These are phyloP conservation scores for Diaporthe longicolla DNA, from an alignment of 2,329 filamentous ascomycete species.

Conservation along the genomic window DNA sequence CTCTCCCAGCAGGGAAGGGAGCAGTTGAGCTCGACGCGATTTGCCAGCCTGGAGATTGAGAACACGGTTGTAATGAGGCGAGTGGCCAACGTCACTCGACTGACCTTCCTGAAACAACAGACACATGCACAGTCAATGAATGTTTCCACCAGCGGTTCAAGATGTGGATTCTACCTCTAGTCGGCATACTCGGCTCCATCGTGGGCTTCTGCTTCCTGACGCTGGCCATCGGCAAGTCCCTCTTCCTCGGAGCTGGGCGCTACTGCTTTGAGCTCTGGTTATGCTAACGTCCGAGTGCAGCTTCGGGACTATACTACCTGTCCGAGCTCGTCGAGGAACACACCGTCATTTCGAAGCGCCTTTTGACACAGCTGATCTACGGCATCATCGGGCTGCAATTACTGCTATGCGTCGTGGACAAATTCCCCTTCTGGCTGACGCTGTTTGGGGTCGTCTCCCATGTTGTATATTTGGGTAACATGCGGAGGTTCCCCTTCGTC, in stretches of 20 bases:
- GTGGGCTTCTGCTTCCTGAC: constrained; percentile 95
- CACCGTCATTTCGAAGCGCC: constrained; percentile 89
- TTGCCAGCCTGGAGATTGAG: constrained; percentile 32
- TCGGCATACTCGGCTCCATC: constrained; percentile 90
- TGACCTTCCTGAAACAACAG: constrained; percentile 25
- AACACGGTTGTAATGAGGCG: constrained; percentile 36
- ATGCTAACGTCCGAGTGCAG: constrained; percentile 58
- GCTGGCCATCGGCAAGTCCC: constrained; percentile 82
- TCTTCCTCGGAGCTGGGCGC: background rate
- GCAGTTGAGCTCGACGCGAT: constrained; percentile 39
- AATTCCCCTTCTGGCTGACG: constrained; percentile 84
- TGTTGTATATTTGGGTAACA: constrained; percentile 88
- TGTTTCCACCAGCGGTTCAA: constrained; percentile 47
- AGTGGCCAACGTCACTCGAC: constrained; percentile 26
- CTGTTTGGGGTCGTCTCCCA: constrained; percentile 85
- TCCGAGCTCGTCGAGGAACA: constrained; percentile 99
- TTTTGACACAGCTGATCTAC: constrained; percentile 91
- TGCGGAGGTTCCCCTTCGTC: constrained; percentile 81
- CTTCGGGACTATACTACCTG: constrained; percentile 98
- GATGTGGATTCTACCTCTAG: constrained; percentile 96
- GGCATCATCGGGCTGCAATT: constrained; percentile 80
- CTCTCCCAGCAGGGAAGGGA: constrained; percentile 21
- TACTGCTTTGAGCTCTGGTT: background rate
- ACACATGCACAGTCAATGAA: constrained; percentile 4
- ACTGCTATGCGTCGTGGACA: constrained; percentile 83